Percentiles rank a stretch among this genome's conserved stretches.
These are phyloP conservation scores for Oryza australiensis DNA, from an alignment of 176 grass and related monocot genomes.

Conservation along the genomic window DNA sequence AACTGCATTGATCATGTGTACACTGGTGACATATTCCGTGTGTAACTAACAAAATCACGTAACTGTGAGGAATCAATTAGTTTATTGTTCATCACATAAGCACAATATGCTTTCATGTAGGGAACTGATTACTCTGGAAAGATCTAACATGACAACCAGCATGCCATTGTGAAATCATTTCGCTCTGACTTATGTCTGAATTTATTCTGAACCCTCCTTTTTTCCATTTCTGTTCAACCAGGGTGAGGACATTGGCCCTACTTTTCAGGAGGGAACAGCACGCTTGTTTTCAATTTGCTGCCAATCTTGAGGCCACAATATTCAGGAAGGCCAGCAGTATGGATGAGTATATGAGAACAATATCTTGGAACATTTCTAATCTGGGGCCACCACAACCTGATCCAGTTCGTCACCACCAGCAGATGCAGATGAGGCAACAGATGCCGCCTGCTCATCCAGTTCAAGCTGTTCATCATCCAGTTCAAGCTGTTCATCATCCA, in stretches of 20 bases:
- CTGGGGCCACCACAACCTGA: not conserved
- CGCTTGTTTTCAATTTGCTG: not conserved
- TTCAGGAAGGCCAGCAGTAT: not conserved
- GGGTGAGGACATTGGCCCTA: not conserved
- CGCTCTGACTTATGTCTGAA: not conserved
- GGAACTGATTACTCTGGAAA: not conserved
- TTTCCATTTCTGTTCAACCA: not conserved
- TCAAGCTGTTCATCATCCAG: not conserved
- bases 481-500: not conserved
- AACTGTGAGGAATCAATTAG: not conserved
- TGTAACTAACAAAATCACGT: not conserved
- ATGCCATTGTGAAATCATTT: not conserved
- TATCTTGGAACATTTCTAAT: not conserved
- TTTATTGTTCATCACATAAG: no score
- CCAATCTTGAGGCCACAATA: not conserved
- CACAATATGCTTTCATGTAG: no score
- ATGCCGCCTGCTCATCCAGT: not conserved
- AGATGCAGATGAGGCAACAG: not conserved
- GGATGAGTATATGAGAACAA: not conserved
- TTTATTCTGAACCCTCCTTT: not conserved
- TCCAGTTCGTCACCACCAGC: slow-evolving; percentile 4
- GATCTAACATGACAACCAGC: not conserved
- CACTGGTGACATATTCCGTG: not conserved
- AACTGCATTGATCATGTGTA: not conserved
- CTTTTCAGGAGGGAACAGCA: not conserved